Percentiles rank a stretch among this genome's conserved stretches.
Evolutionary conservation across 768 basidiomycete species (phyloP).

Genomic region (Suillus lakei): DNA sequence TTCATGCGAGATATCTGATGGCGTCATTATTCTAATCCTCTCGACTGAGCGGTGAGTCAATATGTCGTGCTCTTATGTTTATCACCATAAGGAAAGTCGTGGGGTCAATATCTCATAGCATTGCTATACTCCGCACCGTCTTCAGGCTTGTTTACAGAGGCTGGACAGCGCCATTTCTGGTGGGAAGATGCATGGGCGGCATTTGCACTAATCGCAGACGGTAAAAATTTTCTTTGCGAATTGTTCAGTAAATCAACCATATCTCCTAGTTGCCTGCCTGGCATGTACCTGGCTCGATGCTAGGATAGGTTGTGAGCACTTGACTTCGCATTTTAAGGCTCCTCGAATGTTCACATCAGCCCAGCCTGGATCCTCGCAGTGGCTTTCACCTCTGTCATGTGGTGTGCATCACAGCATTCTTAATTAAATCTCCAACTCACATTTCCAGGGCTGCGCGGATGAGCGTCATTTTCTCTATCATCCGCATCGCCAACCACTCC

Average conservation of each 20-base stretch:
- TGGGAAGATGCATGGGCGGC: too few species aligned
- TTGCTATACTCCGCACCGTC: background rate
- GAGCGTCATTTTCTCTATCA: too few species aligned
- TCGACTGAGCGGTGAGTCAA: background rate
- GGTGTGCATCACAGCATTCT: too few species aligned
- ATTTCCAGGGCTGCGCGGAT: too few species aligned
- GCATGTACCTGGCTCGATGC: background rate
- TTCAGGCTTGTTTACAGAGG: too few species aligned
- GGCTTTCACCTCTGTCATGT: too few species aligned
- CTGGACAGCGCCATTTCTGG: too few species aligned
- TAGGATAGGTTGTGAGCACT: background rate
- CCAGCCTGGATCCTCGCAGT: background rate
- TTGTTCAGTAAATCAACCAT: background rate
- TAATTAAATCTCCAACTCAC: too few species aligned
- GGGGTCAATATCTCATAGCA: background rate
- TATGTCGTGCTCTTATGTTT: background rate
- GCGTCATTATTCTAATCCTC: background rate
- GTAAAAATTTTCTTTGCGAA: too few species aligned
- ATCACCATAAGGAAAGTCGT: background rate
- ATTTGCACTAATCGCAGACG: too few species aligned
- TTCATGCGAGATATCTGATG: background rate
- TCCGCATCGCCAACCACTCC: too few species aligned
- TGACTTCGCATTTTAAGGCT: background rate
- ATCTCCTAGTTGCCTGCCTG: background rate
- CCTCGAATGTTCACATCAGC: background rate